phyloP scores from a whole-genome alignment of 225 moss, liverwort and hornwort genomes.

The Climacium dendroides region DNA sequence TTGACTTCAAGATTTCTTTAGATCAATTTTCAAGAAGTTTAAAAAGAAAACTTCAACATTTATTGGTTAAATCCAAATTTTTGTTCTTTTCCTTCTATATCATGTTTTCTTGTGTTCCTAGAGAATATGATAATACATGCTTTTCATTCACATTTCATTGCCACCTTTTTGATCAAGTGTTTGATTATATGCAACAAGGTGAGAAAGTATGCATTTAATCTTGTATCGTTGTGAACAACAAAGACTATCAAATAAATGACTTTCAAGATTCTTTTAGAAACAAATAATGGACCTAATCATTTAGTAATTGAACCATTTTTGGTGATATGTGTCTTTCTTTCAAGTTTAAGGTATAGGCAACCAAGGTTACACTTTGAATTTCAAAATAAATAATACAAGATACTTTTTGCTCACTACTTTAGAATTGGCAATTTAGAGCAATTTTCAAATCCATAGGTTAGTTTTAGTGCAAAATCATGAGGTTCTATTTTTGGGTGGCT shows the following conservation, averaged over 20 bases:
- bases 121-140: not conserved
- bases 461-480: not conserved
- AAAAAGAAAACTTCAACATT: not conserved
- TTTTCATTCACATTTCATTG: not conserved
- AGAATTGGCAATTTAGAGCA: not conserved
- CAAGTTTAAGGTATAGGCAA: not conserved
- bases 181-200: not conserved
- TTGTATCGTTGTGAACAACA: fast-evolving
- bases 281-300: not conserved
- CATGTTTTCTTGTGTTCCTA: not conserved
- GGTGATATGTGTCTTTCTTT: not conserved
- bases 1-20: not conserved
- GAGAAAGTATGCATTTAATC: not conserved
- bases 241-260: too few relatives aligned
- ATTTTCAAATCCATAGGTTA: not conserved
- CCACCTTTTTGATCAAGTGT: not conserved
- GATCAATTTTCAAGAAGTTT: not conserved
- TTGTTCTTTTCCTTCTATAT: not conserved
- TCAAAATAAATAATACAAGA: not conserved
- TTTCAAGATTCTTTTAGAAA: not conserved
- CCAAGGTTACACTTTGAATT: too few relatives aligned
- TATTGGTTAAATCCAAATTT: not conserved
- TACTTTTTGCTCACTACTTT: too few relatives aligned
- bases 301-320: not conserved
- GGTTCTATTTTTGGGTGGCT: not conserved